These are phyloP conservation scores for Candida manassasensis DNA, from an alignment of 805 yeast species.

Conservation along the genomic window DNA sequence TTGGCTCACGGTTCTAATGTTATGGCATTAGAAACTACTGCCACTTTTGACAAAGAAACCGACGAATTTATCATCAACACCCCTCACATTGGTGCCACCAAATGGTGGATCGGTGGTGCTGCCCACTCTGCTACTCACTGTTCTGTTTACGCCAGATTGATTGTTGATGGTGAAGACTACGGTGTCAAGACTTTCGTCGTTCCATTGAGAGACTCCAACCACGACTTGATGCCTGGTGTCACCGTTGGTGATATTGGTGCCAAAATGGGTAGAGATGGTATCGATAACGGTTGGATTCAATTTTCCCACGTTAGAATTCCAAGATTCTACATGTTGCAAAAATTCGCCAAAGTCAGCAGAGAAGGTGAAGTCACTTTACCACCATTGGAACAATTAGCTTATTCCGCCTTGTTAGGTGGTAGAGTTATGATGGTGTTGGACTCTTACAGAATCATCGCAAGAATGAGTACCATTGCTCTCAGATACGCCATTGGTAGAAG, in stretches of 20 bases:
- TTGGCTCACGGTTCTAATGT: slow-evolving; percentile 92
- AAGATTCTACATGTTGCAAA: slow-evolving; percentile 74
- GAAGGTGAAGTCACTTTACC: slow-evolving; percentile 72
- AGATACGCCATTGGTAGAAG: slow-evolving; percentile 88
- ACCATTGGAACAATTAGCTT: slow-evolving; percentile 83
- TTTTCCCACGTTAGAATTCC: slow-evolving; percentile 82
- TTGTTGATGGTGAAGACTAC: slow-evolving; percentile 77
- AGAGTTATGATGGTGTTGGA: slow-evolving; percentile 88
- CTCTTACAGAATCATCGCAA: slow-evolving; percentile 73
- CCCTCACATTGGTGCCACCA: slow-evolving; percentile 88
- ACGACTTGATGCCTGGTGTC: slow-evolving; percentile 73
- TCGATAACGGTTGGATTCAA: slow-evolving; percentile 97
- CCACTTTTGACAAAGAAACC: slow-evolving; percentile 61
- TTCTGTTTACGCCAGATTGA: slow-evolving; percentile 77
- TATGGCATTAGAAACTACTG: slow-evolving; percentile 90
- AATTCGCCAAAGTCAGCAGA: slow-evolving; percentile 65
- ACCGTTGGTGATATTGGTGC: slow-evolving; percentile 89
- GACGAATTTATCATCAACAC: slow-evolving; percentile 77
- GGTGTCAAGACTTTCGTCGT: slow-evolving; percentile 93
- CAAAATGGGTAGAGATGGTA: slow-evolving; percentile 94
- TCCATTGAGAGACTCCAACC: slow-evolving; percentile 74
- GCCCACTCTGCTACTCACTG: slow-evolving; percentile 91
- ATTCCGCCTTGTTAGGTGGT: slow-evolving; percentile 83
- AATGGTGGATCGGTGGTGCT: slow-evolving; percentile 99
- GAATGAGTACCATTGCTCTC: slow-evolving; percentile 77